A percentile compares a stretch with the other conserved stretches of the same genome.
phyloP scores from a whole-genome alignment of 2,329 filamentous ascomycete genomes.

The Madurella mycetomatis region DNA sequence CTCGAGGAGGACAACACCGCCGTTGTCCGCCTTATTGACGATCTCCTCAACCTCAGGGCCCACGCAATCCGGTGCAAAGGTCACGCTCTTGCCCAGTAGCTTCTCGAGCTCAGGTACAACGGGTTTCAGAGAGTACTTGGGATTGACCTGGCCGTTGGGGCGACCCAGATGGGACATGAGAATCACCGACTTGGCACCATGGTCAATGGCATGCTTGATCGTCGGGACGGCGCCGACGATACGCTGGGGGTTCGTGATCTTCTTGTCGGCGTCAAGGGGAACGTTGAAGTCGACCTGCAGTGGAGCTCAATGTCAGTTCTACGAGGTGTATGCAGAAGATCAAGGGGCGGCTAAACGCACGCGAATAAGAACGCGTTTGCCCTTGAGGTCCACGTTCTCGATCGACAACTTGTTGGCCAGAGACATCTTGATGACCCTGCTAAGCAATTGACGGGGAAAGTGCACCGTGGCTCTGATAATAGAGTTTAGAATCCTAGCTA shows the following conservation, averaged over 20 bases:
- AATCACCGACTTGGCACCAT: constrained; percentile 87
- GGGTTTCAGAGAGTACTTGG: constrained; percentile 92
- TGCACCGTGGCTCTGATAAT: neutral
- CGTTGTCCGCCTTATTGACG: constrained; percentile 75
- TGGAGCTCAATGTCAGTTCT: constrained; percentile 21
- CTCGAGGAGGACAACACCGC: constrained; percentile 86
- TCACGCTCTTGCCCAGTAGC: constrained; percentile 77
- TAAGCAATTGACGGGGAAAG: constrained; percentile 16
- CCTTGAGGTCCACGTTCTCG: constrained; percentile 93
- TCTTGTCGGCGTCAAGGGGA: constrained; percentile 85
- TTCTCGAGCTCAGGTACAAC: constrained; percentile 90
- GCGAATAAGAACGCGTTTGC: constrained; percentile 95
- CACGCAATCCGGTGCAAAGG: constrained; percentile 86
- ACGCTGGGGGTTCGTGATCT: constrained; percentile 96
- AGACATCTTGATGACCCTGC: constrained; percentile 65
- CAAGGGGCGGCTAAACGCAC: constrained; percentile 49
- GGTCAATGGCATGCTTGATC: constrained; percentile 87
- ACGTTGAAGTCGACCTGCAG: constrained; percentile 98
- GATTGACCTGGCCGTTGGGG: constrained; percentile 81
- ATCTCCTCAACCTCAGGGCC: constrained; percentile 85
- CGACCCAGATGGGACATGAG: constrained; percentile 99
- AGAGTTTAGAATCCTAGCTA: constrained; percentile 15
- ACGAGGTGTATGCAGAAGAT: neutral
- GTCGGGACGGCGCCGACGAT: constrained; percentile 93
- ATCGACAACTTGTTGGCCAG: constrained; percentile 98